Percentiles rank a stretch among this genome's conserved stretches.
Evolutionary conservation across 495 filamentous ascomycete genomes (phyloP).

Genomic region (Neurospora sp.): DNA sequence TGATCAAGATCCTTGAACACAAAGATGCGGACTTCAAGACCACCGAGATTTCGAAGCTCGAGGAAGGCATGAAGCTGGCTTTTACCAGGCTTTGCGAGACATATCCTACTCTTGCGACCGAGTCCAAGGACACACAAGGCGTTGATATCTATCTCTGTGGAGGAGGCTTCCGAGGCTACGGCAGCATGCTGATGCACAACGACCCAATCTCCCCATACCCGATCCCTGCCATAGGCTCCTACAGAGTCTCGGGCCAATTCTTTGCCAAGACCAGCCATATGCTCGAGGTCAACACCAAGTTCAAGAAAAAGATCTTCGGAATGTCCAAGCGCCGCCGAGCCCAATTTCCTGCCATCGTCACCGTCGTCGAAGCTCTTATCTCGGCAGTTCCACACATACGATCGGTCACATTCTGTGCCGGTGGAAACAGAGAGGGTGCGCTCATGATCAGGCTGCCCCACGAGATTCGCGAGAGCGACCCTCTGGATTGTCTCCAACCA

Average conservation of each 20-base stretch:
- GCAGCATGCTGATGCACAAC: slow-evolving; percentile 68
- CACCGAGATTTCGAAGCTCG: slow-evolving; percentile 46
- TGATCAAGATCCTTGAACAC: slow-evolving; percentile 52
- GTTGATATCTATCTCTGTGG: slow-evolving; percentile 78
- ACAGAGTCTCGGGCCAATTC: slow-evolving; percentile 47
- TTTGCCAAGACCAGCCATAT: slow-evolving; percentile 55
- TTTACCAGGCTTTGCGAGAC: slow-evolving; percentile 50
- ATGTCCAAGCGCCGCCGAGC: slow-evolving; percentile 70
- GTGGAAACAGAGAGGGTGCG: slow-evolving; percentile 74
- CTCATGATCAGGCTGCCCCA: slow-evolving; percentile 56
- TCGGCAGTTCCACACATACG: slow-evolving; percentile 60
- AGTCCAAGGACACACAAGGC: slow-evolving; percentile 37
- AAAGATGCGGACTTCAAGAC: slow-evolving; percentile 31
- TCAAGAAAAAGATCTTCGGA: slow-evolving; percentile 57
- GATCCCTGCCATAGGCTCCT: slow-evolving; percentile 76
- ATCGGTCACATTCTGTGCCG: slow-evolving; percentile 72
- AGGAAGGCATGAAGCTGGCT: slow-evolving; percentile 48
- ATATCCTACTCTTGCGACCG: slow-evolving; percentile 35
- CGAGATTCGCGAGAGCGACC: slow-evolving; percentile 49
- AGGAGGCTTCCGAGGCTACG: slow-evolving; percentile 85
- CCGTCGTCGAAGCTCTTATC: slow-evolving; percentile 63
- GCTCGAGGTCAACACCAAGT: slow-evolving; percentile 42
- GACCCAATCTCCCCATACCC: slow-evolving; percentile 66
- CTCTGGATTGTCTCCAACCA: slow-evolving; percentile 39
- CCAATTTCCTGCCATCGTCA: slow-evolving; percentile 76